Evolutionary conservation across 2,329 filamentous ascomycete genomes (phyloP), one percentile per base, ranked within the genome.

Genomic region (Acephala macrosclerotiorum): DNA sequence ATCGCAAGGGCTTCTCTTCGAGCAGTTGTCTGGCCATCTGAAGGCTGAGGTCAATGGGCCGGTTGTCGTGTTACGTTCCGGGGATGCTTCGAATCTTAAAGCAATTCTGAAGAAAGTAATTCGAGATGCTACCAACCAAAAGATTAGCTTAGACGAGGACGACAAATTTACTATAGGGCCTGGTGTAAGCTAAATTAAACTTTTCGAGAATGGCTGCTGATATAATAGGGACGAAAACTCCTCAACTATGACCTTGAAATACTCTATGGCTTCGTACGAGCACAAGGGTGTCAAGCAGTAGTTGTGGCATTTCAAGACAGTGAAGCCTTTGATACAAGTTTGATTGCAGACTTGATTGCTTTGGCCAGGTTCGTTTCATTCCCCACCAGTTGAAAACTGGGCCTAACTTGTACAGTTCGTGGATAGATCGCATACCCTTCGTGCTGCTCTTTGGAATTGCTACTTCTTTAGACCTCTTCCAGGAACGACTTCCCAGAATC

Each of bases 191-290:
- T 26, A 12, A n/a, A 14, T 8, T 56, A 18, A 6, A 42, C 35
- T 57, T 38, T n/a, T 45, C 22, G 22, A 42, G 53, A 35, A 61
- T 40, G n/a, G 47, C 11, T 58, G 20, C 60, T 70, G 14, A 74
- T 14, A 2, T 11, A 16, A 5, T 72, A 89, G 83, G 87, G 86
- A 1, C 85, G 85, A 38, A 89, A 87, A 75, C 86, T 91, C 66
- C 83, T 95, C 2, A 90, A 92, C 72, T 96, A 95, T 75, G 93
- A 96, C 73, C 83, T 96, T 18, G 89, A 92, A 72, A 87, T 91
- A 26, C 78, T 96, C 35, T 80, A 89, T 67, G 83, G 86, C 29
- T 89, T 86, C 76, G 81, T 89, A 16, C 83, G 82, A 65, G 79
- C 82, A 9, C 83, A 85, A 42, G 76, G 78, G 26, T 84, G 84